These are phyloP conservation scores for Plectosphaerella cucumerina DNA, from an alignment of 2,329 filamentous ascomycete genomes.

Conservation along the genomic window DNA sequence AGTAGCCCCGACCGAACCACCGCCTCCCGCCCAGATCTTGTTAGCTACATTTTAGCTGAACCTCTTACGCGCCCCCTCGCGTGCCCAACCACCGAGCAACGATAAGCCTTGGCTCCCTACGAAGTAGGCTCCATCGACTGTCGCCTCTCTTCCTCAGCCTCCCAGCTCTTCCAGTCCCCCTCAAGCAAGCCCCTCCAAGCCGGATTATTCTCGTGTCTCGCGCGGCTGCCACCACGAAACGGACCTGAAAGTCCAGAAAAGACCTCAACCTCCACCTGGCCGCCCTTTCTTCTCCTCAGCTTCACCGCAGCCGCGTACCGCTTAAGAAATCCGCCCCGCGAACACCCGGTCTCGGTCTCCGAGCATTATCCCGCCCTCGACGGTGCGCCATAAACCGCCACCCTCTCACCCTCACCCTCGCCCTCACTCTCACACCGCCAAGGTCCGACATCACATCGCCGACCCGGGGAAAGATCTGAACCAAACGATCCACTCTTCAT, in stretches of 20 bases:
- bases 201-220: background rate
- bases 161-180: background rate
- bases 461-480: too few relatives aligned
- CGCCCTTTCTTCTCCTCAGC: too few relatives aligned
- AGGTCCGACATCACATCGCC: too few relatives aligned
- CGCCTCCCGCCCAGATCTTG: background rate
- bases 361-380: background rate
- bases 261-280: too few relatives aligned
- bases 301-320: too few relatives aligned
- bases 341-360: background rate
- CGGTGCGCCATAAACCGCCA: too few relatives aligned
- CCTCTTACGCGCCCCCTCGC: background rate
- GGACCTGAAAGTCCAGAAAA: background rate
- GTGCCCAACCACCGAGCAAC: background rate
- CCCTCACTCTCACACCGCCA: too few relatives aligned
- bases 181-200: constrained; percentile 6
- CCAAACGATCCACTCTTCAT: too few relatives aligned
- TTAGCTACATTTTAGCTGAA: background rate
- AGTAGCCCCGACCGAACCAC: background rate
- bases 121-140: too few relatives aligned
- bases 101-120: background rate
- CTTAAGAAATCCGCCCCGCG: background rate
- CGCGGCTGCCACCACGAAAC: background rate
- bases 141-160: background rate
- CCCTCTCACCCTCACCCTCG: too few relatives aligned